Conservation (phyloP, 352 stramenopile species). For the Phytophthora uliginosa region DNA sequence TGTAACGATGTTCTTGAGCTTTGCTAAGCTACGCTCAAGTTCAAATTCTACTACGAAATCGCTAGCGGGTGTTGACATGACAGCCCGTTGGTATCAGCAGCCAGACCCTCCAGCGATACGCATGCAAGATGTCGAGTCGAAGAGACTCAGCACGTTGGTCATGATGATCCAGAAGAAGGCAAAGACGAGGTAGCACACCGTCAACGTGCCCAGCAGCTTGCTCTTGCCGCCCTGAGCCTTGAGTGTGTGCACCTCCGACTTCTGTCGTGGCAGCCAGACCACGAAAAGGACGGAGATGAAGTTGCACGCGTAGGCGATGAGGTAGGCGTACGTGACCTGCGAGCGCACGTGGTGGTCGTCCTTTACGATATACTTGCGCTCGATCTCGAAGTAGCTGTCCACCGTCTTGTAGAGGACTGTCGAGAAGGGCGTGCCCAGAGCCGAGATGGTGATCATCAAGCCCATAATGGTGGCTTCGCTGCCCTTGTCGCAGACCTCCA, state of each 20-base stretch:
- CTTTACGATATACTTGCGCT: conserved; percentile 52
- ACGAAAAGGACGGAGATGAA: conserved; percentile 60
- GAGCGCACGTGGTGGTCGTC: conserved; percentile 50
- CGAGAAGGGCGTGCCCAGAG: conserved; percentile 59
- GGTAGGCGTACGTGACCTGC: conserved; percentile 63
- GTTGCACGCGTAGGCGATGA: conserved; percentile 70
- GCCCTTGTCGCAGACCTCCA: conserved; percentile 61
- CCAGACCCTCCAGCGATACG: conserved; percentile 58
- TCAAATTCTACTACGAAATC: background rate
- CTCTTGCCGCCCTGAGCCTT: conserved; percentile 53
- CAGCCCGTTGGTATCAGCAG: conserved; percentile 18
- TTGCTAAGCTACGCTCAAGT: background rate
- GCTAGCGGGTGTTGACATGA: too few species aligned
- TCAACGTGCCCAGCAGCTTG: conserved; percentile 49
- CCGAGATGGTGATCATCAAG: conserved; percentile 52
- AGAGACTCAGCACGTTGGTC: conserved; percentile 70
- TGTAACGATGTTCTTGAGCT: too few species aligned
- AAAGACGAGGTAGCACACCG: conserved; percentile 51
- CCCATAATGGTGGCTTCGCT: conserved; percentile 63
- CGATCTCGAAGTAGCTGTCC: conserved; percentile 66
- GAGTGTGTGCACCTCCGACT: conserved; percentile 54
- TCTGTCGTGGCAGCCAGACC: conserved; percentile 58
- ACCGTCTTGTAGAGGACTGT: conserved; percentile 69
- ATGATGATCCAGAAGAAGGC: conserved; percentile 66
- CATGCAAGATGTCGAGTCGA: conserved; percentile 58